Conservation (phyloP, 2,329 filamentous ascomycete species). For the Aspergillus thermomutatus region DNA sequence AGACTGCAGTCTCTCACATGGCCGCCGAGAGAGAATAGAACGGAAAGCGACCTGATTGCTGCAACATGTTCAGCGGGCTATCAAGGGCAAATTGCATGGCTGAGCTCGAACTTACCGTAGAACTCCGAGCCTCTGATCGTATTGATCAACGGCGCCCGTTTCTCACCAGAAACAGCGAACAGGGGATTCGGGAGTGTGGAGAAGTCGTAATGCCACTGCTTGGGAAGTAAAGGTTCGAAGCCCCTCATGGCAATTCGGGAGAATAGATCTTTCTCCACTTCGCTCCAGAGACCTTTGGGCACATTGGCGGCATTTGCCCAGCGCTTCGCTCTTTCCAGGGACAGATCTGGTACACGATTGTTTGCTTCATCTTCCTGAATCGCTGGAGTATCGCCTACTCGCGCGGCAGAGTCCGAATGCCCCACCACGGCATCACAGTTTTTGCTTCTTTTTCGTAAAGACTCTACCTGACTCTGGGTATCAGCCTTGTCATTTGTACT, state of each 20-base stretch:
- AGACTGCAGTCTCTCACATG: constrained; percentile 50
- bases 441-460: background rate
- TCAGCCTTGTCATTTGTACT: background rate
- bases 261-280: constrained; percentile 52
- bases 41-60: constrained; percentile 51
- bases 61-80: background rate
- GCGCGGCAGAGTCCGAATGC: background rate
- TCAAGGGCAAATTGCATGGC: background rate
- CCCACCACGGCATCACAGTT: background rate
- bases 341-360: constrained; percentile 20
- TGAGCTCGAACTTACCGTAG: constrained; percentile 35
- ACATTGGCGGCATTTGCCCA: constrained; percentile 38
- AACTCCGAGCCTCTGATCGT: constrained; percentile 42
- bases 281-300: constrained; percentile 46
- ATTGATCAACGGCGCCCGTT: constrained; percentile 46
- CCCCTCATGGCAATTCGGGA: constrained; percentile 54
- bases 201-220: constrained; percentile 53
- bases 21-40: constrained; percentile 50
- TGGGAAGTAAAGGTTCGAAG: constrained; percentile 54
- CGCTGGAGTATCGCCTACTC: background rate
- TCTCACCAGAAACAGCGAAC: constrained; percentile 41
- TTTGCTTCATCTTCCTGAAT: background rate
- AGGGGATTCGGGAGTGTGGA: constrained; percentile 51
- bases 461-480: background rate
- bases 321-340: constrained; percentile 30